A percentile compares a stretch with the other conserved stretches of the same genome.
phyloP scores from a whole-genome alignment of 768 basidiomycete genomes.

The Termitomyces sp. region DNA sequence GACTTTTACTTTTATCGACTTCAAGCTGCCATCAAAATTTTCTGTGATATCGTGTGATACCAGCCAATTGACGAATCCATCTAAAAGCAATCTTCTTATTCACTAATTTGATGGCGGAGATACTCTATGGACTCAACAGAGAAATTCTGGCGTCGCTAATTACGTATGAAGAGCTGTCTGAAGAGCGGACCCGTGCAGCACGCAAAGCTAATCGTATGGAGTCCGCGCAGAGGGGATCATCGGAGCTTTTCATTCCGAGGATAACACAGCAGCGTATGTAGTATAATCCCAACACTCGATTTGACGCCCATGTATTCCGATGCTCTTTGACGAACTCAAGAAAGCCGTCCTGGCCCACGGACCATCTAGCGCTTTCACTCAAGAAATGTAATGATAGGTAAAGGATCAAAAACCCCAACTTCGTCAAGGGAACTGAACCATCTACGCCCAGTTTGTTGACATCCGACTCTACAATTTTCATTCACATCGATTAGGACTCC shows the following conservation, averaged over 20 bases:
- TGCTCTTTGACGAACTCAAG: background rate
- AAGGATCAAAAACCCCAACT: background rate
- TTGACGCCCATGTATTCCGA: background rate
- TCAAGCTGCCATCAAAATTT: background rate
- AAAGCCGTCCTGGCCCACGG: background rate
- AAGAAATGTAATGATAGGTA: background rate
- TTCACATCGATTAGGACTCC: background rate
- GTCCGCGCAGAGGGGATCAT: constrained; percentile 4
- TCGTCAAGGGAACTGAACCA: background rate
- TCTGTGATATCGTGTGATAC: background rate
- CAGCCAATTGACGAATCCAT: background rate
- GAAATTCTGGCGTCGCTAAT: background rate
- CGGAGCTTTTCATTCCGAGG: background rate
- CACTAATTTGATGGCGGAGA: background rate
- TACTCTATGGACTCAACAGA: background rate
- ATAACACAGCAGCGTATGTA: background rate
- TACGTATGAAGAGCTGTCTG: background rate
- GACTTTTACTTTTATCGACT: too few relatives aligned
- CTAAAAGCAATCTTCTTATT: background rate
- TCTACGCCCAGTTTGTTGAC: background rate
- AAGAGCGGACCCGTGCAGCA: background rate
- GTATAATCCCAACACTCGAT: background rate
- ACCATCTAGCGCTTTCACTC: background rate
- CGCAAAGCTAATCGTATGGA: constrained; percentile 3
- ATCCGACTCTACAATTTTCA: background rate